These are phyloP conservation scores for Teunomyces barrocoloradensis DNA, from an alignment of 805 yeast species.

Conservation along the genomic window DNA sequence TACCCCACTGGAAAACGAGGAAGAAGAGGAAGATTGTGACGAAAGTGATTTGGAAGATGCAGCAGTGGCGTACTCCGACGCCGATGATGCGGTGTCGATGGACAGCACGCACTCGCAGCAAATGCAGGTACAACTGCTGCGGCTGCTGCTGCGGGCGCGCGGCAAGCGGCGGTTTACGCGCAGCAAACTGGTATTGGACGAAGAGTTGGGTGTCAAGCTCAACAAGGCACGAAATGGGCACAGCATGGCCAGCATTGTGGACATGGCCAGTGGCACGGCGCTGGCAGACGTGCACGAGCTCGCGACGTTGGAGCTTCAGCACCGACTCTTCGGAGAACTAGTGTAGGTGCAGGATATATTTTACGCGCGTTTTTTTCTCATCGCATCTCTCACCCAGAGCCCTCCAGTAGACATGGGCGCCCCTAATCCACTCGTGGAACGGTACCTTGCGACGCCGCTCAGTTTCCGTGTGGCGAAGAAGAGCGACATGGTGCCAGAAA, in stretches of 20 bases:
- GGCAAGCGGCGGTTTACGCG: neutral
- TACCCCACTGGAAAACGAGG: constrained; percentile 3
- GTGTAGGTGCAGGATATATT: neutral
- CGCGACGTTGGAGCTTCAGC: constrained; percentile 19
- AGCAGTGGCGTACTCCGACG: constrained; percentile 16
- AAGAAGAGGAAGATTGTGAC: constrained; percentile 15
- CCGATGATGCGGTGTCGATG: constrained; percentile 20
- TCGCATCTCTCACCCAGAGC: constrained; percentile 5
- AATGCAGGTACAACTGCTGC: neutral
- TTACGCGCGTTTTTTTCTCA: constrained; percentile 4
- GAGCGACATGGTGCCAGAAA: constrained; percentile 31
- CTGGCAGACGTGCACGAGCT: constrained; percentile 18
- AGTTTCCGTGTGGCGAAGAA: constrained; percentile 60
- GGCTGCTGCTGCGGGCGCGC: neutral
- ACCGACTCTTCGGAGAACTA: constrained; percentile 13
- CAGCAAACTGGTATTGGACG: constrained; percentile 5
- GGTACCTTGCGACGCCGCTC: constrained; percentile 60
- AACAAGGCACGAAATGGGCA: constrained; percentile 5
- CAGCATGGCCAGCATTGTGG: neutral
- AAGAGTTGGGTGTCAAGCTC: constrained; percentile 8
- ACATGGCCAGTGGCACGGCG: constrained; percentile 14
- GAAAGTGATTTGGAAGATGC: constrained; percentile 25
- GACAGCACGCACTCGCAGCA: constrained; percentile 13
- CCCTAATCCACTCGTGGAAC: constrained; percentile 56
- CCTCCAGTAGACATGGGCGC: neutral